phyloP scores from a whole-genome alignment of 2,329 filamentous ascomycete genomes.

The Truncatella angustata region DNA sequence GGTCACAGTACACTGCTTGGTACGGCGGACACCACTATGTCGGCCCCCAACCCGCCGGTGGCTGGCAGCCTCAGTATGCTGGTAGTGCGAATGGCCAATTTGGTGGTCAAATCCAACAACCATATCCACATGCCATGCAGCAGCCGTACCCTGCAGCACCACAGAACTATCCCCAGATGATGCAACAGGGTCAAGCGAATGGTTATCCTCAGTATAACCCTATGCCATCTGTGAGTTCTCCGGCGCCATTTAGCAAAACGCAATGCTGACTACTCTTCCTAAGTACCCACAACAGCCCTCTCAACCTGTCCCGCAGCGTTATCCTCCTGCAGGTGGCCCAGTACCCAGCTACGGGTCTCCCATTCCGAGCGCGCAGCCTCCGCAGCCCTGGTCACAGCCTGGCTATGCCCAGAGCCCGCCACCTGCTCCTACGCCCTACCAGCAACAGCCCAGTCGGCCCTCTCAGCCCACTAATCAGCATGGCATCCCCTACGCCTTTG shows the following conservation, averaged over 20 bases:
- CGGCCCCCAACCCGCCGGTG: conserved; percentile 27
- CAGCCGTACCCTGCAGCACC: conserved; percentile 43
- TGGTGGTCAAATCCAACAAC: conserved; percentile 41
- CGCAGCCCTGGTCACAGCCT: conserved; percentile 30
- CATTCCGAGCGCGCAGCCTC: conserved; percentile 31
- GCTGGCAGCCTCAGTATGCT: conserved; percentile 58
- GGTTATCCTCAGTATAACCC: conserved; percentile 45
- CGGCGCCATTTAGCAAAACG: background rate
- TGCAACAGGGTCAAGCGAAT: conserved; percentile 28
- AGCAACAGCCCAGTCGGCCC: conserved; percentile 17
- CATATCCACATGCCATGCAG: conserved; percentile 45
- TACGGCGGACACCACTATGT: conserved; percentile 51
- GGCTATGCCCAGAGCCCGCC: conserved; percentile 22
- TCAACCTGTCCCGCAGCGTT: conserved; percentile 30
- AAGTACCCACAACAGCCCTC: conserved; percentile 27
- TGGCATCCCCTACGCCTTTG: conserved; percentile 68
- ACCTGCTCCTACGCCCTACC: conserved; percentile 14
- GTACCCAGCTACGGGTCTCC: conserved; percentile 33
- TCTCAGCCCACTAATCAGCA: conserved; percentile 21
- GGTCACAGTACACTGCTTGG: conserved; percentile 68
- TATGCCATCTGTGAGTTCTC: conserved; percentile 43
- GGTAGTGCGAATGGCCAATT: conserved; percentile 43
- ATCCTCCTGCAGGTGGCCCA: conserved; percentile 32
- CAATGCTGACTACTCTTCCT: conserved; percentile 5
- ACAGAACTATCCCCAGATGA: conserved; percentile 42